Conservation (phyloP, 371 early-diverging fungal species). For the Apophysomyces variabilis region DNA sequence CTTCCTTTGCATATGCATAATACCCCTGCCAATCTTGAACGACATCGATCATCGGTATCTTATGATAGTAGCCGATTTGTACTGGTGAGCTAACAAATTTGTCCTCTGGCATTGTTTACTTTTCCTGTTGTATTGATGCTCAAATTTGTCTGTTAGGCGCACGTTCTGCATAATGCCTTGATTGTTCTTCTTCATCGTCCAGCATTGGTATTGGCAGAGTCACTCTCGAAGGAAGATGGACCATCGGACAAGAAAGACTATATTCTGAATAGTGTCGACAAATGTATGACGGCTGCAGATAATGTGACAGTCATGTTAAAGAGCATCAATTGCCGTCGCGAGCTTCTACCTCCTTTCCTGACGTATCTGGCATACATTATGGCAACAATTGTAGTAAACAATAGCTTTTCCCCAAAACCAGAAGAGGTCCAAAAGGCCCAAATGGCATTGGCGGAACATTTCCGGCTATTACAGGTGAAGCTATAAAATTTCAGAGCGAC, state of each 20-base stretch:
- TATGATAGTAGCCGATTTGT: slow-evolving; percentile 4
- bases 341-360: slow-evolving; percentile 15
- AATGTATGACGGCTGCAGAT: slow-evolving; percentile 17
- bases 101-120: too few species aligned
- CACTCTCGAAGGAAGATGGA: neutral
- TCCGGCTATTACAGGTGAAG: slow-evolving; percentile 17
- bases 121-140: too few species aligned
- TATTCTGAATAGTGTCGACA: slow-evolving; percentile 16
- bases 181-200: slow-evolving; percentile 16
- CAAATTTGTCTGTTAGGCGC: neutral
- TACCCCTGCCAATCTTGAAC: slow-evolving; percentile 15
- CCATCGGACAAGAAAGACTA: slow-evolving; percentile 13
- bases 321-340: slow-evolving; percentile 10
- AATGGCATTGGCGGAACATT: slow-evolving; percentile 12
- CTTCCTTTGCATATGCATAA: slow-evolving; percentile 16
- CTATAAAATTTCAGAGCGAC: neutral
- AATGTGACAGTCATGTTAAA: slow-evolving; percentile 18
- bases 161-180: slow-evolving; percentile 16
- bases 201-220: slow-evolving; percentile 13
- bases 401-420: slow-evolving; percentile 14
- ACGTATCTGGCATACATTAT: slow-evolving; percentile 15
- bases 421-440: slow-evolving; percentile 15
- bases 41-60: neutral
- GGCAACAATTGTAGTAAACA: slow-evolving; percentile 12
- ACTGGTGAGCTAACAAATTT: neutral